These are phyloP conservation scores for Solanum hybrid DNA, from an alignment of 305 asterid species.

Conservation along the genomic window DNA sequence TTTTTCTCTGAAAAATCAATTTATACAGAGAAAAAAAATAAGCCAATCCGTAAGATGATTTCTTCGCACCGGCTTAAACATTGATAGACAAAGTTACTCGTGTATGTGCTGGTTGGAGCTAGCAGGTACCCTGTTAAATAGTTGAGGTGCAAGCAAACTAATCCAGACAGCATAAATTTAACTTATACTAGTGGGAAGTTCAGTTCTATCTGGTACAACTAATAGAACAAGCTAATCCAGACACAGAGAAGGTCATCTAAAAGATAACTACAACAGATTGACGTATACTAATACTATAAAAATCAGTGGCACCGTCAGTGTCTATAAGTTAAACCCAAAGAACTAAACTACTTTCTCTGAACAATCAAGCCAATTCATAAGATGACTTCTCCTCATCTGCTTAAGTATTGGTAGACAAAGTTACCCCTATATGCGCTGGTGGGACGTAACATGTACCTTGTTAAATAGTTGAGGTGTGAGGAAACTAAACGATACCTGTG, in stretches of 20 bases:
- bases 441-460: background rate
- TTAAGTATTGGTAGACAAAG: background rate
- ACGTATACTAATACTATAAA: background rate
- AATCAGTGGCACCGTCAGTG: background rate
- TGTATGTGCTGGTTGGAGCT: background rate
- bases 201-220: no score
- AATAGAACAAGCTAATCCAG: no score
- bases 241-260: background rate
- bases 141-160: background rate
- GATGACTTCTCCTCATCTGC: background rate
- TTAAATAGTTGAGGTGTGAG: background rate
- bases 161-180: background rate
- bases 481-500: slow-evolving; percentile 38
- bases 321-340: background rate
- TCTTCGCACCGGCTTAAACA: background rate
- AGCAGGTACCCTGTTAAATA: background rate
- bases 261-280: background rate
- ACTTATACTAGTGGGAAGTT: no score
- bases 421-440: background rate
- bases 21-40: no score
- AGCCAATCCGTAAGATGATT: background rate
- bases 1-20: background rate
- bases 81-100: background rate
- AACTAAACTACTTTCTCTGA: background rate
- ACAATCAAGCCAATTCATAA: background rate